phyloP scores from a whole-genome alignment of 257 asterid species.

The Lantana camara region DNA sequence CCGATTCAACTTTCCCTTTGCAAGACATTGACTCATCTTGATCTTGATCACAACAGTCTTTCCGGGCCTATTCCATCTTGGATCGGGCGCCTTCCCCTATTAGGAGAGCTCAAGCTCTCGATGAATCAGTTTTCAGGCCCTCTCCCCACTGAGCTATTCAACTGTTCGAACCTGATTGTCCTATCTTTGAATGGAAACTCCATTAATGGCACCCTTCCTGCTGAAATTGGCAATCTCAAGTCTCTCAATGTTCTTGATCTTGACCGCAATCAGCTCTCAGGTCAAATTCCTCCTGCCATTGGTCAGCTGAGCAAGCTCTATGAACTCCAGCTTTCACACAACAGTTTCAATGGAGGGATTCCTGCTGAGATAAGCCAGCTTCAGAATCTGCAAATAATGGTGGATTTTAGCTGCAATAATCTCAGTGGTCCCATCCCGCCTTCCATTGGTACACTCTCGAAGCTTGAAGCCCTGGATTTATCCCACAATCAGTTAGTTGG shows the following conservation, averaged over 20 bases:
- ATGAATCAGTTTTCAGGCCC: conserved; percentile 60
- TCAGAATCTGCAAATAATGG: conserved; percentile 71
- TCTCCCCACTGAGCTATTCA: conserved; percentile 65
- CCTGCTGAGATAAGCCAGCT: conserved; percentile 74
- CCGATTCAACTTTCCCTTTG: conserved; percentile 75
- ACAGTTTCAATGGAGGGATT: conserved; percentile 70
- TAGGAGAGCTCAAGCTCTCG: conserved; percentile 86
- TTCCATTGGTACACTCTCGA: conserved; percentile 56
- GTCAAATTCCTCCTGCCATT: conserved; percentile 69
- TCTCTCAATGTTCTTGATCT: conserved; percentile 82
- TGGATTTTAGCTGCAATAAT: conserved; percentile 80
- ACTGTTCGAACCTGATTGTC: conserved; percentile 67
- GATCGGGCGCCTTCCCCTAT: conserved; percentile 72
- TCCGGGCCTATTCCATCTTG: conserved; percentile 76
- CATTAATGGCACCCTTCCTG: conserved; percentile 64
- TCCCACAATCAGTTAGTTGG: conserved; percentile 74
- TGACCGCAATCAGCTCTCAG: conserved; percentile 62
- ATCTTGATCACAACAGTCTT: conserved; percentile 69
- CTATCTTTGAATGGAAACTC: conserved; percentile 60
- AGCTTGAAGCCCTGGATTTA: conserved; percentile 81
- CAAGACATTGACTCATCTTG: conserved; percentile 72
- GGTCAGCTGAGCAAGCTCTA: conserved; percentile 69
- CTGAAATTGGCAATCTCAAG: conserved; percentile 59
- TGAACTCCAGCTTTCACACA: conserved; percentile 66
- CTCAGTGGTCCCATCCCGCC: conserved; percentile 66